phyloP scores from a whole-genome alignment of 495 filamentous ascomycete species.

The Xylaria sp. region DNA sequence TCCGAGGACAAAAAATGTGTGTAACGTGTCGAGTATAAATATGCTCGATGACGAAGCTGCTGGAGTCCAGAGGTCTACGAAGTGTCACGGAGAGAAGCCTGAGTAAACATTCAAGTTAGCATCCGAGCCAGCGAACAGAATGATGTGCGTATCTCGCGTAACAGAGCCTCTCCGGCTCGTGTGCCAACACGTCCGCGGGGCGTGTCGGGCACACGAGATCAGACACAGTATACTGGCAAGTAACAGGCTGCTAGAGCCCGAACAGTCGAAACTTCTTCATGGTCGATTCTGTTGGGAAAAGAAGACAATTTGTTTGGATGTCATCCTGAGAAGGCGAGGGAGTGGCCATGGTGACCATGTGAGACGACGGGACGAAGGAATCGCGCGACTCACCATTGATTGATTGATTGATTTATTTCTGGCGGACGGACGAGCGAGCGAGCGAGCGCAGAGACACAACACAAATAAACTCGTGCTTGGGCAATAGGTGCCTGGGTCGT shows the following conservation, averaged over 20 bases:
- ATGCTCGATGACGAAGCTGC: not conserved
- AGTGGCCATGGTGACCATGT: conserved; percentile 38
- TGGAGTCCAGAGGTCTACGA: not conserved
- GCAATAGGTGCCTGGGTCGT: not conserved
- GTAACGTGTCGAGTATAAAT: not conserved
- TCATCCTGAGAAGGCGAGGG: conserved; percentile 79
- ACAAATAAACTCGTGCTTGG: conserved; percentile 1
- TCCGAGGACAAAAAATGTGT: not conserved
- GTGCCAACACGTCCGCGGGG: conserved; percentile 1
- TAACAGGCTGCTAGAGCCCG: conserved; percentile 82
- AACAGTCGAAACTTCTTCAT: conserved; percentile 79
- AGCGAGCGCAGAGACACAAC: conserved; percentile 8
- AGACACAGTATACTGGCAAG: conserved; percentile 99
- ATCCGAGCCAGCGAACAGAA: not conserved
- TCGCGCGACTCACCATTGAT: conserved; percentile 16
- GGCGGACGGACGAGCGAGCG: too few relatives aligned
- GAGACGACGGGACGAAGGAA: conserved; percentile 3
- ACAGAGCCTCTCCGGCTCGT: conserved; percentile 11
- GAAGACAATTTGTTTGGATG: conserved; percentile 78
- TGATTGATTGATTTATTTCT: too few relatives aligned
- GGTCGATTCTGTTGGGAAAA: conserved; percentile 94
- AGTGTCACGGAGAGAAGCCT: not conserved
- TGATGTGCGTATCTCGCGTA: not conserved
- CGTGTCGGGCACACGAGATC: conserved; percentile 48
- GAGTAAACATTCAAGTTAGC: conserved; percentile 10